A percentile compares a stretch with the other conserved stretches of the same genome.
phyloP scores from a whole-genome alignment of 2,329 filamentous ascomycete genomes.

The Diaporthe ampelina region DNA sequence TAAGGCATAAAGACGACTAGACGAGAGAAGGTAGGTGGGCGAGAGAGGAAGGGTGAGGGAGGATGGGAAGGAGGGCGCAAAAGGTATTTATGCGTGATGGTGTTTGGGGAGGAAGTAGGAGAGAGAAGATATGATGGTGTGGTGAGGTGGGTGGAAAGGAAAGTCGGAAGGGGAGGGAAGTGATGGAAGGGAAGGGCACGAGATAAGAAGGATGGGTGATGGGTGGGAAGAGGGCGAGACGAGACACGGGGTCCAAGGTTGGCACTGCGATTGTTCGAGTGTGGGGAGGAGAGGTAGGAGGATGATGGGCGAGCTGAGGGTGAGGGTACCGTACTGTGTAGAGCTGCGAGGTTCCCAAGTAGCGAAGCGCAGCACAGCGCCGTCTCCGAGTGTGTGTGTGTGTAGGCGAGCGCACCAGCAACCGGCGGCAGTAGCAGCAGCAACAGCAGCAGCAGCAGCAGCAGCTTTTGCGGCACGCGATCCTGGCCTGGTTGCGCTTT shows the following conservation, averaged over 20 bases:
- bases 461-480: conserved; percentile 23
- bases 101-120: conserved; percentile 35
- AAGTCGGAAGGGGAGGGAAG: conserved; percentile 48
- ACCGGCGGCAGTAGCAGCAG: not conserved
- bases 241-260: conserved; percentile 41
- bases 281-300: conserved; percentile 33
- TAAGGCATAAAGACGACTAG: conserved; percentile 12
- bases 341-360: conserved; percentile 34
- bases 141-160: conserved; percentile 47
- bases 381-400: conserved; percentile 16
- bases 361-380: conserved; percentile 18
- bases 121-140: conserved; percentile 41
- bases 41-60: conserved; percentile 37
- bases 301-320: conserved; percentile 28
- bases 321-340: conserved; percentile 20
- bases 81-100: conserved; percentile 39
- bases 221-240: conserved; percentile 42
- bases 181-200: conserved; percentile 44
- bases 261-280: conserved; percentile 42
- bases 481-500: conserved; percentile 16
- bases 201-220: conserved; percentile 44
- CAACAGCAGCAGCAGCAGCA: conserved; percentile 10
- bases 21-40: conserved; percentile 28
- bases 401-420: conserved; percentile 10
- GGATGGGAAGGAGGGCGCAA: conserved; percentile 41